phyloP scores from a whole-genome alignment of 1,284 basidiomycete species.

The Ceratobasidium sp. region DNA sequence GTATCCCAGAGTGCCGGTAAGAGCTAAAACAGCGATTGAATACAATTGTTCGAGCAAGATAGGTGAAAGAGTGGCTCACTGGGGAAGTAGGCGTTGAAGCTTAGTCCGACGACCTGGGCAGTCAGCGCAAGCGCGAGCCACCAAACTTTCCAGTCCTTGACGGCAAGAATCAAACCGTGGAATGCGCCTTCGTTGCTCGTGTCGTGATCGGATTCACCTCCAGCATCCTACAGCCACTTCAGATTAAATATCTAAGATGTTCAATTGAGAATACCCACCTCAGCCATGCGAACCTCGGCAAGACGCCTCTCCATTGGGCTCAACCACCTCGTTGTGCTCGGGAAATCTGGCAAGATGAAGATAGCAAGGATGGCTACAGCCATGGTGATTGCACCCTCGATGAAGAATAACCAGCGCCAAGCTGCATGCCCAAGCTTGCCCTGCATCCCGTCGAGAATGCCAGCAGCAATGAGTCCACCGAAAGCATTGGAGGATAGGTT shows the following conservation, averaged over 20 bases:
- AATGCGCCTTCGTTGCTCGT: constrained; percentile 48
- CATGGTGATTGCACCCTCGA: constrained; percentile 46
- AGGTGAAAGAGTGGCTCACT: not conserved
- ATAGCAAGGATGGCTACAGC: constrained; percentile 50
- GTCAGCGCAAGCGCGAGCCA: constrained; percentile 63
- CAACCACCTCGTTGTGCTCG: constrained; percentile 63
- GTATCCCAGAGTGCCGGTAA: constrained; percentile 70
- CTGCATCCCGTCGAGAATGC: constrained; percentile 60
- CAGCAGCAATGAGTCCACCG: constrained; percentile 79
- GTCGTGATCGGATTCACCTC: constrained; percentile 57
- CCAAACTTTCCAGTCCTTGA: constrained; percentile 77
- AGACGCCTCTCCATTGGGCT: constrained; percentile 67
- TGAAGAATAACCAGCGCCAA: constrained; percentile 53
- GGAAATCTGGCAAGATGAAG: constrained; percentile 81
- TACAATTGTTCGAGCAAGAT: not conserved
- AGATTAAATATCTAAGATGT: not conserved
- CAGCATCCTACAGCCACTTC: constrained; percentile 48
- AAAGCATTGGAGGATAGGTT: constrained; percentile 83
- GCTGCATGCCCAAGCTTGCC: constrained; percentile 51
- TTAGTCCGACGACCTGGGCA: constrained; percentile 59
- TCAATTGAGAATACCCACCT: constrained; percentile 50
- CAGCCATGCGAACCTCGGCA: constrained; percentile 72
- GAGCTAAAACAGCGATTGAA: constrained; percentile 27
- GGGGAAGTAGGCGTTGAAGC: constrained; percentile 60
- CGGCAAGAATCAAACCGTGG: constrained; percentile 62